Percentiles rank a stretch among this genome's conserved stretches.
Evolutionary conservation across 345 rosid species (phyloP).

Genomic region (Arabis hirsuta): DNA sequence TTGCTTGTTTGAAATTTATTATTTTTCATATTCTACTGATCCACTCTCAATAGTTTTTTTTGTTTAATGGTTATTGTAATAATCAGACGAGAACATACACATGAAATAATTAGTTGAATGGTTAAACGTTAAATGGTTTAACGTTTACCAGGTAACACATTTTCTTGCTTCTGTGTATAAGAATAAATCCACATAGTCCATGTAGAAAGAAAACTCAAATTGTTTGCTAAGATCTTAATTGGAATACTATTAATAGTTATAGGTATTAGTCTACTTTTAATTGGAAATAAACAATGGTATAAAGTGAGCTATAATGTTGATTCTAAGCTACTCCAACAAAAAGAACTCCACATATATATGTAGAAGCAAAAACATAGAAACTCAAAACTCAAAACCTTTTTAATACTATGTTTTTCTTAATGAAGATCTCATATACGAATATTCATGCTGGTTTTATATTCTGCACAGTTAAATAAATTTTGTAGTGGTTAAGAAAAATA

Average conservation of each 20-base stretch:
- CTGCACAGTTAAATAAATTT: not conserved
- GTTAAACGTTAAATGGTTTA: not conserved
- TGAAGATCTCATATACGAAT: not conserved
- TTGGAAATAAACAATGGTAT: not conserved
- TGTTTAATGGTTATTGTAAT: conserved; percentile 5
- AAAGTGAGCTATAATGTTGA: conserved; percentile 9
- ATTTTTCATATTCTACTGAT: not conserved
- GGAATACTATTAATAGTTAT: conserved; percentile 9
- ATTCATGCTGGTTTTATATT: not conserved
- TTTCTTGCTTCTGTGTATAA: not conserved
- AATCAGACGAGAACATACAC: not conserved
- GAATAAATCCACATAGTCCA: not conserved
- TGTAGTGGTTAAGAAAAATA: not conserved
- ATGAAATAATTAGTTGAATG: not conserved
- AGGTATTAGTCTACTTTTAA: conserved; percentile 1
- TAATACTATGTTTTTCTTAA: not conserved
- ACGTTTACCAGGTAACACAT: not conserved
- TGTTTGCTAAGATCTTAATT: not conserved
- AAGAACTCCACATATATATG: not conserved
- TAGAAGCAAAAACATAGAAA: not conserved
- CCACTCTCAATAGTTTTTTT: conserved; percentile 7
- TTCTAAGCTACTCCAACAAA: conserved; percentile 26
- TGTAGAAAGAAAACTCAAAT: not conserved
- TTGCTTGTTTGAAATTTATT: conserved; percentile 18
- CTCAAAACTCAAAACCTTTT: not conserved